These are phyloP conservation scores for Diaporthe aspalathi DNA, from an alignment of 2,329 filamentous ascomycete genomes.

Conservation along the genomic window DNA sequence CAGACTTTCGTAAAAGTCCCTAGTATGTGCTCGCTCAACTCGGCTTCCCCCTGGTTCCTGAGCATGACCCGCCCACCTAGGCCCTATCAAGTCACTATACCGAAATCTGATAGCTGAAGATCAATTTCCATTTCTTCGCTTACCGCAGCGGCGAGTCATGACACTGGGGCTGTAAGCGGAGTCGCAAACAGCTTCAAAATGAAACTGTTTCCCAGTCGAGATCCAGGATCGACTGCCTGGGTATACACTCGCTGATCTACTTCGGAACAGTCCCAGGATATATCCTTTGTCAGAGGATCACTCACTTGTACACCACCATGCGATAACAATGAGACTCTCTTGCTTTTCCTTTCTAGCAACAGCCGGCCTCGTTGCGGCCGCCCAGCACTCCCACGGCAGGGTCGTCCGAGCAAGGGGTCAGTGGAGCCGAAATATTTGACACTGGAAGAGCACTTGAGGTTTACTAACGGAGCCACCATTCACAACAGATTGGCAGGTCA, in stretches of 20 bases:
- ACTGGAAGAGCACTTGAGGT: neutral
- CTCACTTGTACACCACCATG: neutral
- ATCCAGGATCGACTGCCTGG: neutral
- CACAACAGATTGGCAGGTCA: conserved; percentile 7
- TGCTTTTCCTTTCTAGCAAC: neutral
- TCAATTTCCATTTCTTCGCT: conserved; percentile 27
- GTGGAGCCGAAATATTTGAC: neutral
- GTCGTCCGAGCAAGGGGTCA: conserved; percentile 18
- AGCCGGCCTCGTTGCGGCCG: conserved; percentile 17
- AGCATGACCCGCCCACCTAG: conserved; percentile 23
- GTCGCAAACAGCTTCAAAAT: conserved; percentile 1
- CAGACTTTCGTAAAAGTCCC: neutral
- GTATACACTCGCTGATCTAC: neutral
- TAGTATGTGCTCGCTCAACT: neutral
- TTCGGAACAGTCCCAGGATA: neutral
- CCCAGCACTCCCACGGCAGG: conserved; percentile 12
- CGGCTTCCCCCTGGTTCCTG: conserved; percentile 11
- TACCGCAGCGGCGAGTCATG: conserved; percentile 14
- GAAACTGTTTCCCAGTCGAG: neutral
- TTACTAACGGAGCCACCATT: neutral
- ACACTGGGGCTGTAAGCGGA: neutral
- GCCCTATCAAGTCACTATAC: conserved; percentile 18
- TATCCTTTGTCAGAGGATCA: neutral
- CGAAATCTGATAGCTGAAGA: conserved; percentile 6
- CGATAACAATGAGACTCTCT: conserved; percentile 9